Conservation (phyloP, 2,329 filamentous ascomycete genomes). For the Trichoderma atrobrunneum region DNA sequence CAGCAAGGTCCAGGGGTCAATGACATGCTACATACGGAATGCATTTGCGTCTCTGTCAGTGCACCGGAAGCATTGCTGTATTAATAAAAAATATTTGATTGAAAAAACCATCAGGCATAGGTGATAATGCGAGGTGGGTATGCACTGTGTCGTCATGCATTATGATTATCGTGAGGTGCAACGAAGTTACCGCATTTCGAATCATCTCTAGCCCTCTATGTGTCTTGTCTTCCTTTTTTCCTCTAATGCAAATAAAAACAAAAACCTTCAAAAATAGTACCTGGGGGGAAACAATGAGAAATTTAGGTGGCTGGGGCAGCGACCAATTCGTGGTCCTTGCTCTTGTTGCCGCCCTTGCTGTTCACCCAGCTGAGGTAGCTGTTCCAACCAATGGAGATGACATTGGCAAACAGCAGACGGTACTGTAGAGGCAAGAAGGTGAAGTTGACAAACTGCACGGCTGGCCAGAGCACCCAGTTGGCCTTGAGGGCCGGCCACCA, state of each 20-base stretch:
- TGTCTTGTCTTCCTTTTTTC: background rate
- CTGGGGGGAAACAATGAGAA: background rate
- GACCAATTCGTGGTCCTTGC: slow-evolving; percentile 18
- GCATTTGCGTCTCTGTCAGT: background rate
- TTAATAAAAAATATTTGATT: background rate
- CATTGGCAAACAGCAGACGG: slow-evolving; percentile 80
- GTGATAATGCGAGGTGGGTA: background rate
- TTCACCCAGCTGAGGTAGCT: slow-evolving; percentile 63
- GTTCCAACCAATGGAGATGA: slow-evolving; percentile 69
- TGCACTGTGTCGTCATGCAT: slow-evolving; percentile 13
- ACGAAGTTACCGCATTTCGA: background rate
- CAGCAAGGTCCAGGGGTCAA: background rate
- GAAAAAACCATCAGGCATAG: background rate
- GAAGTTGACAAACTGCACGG: slow-evolving; percentile 84
- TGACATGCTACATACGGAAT: background rate
- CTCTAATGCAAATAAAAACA: background rate
- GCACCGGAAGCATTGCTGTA: background rate
- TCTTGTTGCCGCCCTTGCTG: slow-evolving; percentile 36
- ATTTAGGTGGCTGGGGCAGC: slow-evolving; percentile 8
- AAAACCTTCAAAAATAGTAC: background rate
- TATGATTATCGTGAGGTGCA: slow-evolving; percentile 2
- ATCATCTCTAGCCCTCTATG: slow-evolving; percentile 13
- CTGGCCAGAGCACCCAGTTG: slow-evolving; percentile 88
- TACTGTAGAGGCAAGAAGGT: slow-evolving; percentile 80
- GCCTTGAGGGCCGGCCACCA: slow-evolving; percentile 71